Conservation (phyloP, 2,329 filamentous ascomycete species). For the Arthrobotrys conoides region DNA sequence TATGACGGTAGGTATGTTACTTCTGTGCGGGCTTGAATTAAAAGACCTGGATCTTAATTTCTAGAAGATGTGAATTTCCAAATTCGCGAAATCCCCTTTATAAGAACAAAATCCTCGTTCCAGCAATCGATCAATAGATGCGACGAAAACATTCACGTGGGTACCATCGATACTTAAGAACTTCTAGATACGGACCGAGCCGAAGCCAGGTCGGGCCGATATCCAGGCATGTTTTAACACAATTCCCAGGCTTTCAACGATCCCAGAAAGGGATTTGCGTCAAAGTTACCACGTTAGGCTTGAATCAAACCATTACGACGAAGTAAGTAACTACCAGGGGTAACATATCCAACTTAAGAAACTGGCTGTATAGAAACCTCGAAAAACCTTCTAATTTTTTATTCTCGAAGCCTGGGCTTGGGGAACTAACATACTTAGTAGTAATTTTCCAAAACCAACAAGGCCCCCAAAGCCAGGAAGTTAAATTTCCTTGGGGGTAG, state of each 20-base stretch:
- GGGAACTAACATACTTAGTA: not conserved
- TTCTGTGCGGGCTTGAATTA: no score
- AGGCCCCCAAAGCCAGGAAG: not conserved
- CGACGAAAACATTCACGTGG: not conserved
- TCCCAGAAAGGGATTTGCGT: not conserved
- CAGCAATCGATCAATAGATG: not conserved
- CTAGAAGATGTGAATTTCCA: not conserved
- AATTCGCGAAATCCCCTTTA: not conserved
- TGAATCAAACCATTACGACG: not conserved
- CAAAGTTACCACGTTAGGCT: not conserved
- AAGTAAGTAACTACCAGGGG: not conserved
- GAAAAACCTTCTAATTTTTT: not conserved
- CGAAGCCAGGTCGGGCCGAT: not conserved
- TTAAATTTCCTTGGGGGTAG: constrained; percentile 1
- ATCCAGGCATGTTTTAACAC: not conserved
- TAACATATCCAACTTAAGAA: not conserved
- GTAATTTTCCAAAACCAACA: not conserved
- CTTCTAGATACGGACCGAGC: constrained; percentile 7
- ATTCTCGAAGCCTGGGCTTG: not conserved
- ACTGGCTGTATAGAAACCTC: not conserved
- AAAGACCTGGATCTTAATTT: no score
- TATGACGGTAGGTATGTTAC: no score
- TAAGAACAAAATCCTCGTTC: no score
- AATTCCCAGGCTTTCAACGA: not conserved
- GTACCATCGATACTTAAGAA: not conserved